Base-by-base conservation (phyloP, 139 green algal species). In the Volvox africanus region DNA sequence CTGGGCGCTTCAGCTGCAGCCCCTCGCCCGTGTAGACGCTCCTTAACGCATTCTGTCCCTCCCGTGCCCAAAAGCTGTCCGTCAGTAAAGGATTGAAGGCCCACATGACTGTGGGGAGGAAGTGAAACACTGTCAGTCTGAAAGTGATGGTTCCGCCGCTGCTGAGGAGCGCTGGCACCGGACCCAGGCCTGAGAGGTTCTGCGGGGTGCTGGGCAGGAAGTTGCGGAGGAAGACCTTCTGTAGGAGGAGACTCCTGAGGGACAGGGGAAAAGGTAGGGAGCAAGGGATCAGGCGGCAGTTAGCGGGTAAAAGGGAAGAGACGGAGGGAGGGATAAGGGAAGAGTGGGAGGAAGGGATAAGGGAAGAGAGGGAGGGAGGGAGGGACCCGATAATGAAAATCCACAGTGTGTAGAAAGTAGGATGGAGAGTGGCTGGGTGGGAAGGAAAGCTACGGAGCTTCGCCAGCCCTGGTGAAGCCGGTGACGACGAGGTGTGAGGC, bases 181-280 rank as follows among this genome's bases (percentile, higher is more conserved):
- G 85, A 0, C 85, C 85, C 28, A 82, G n/a, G 18, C 69, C 69
- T 30, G 69, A 82, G 6, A 89, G 85, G 85, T 89, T 61, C 69
- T 89, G 85, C 26, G 69, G 85, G 1, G 0, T 61, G 85, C 37
- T 71, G n/a, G 85, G 85, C 6, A 89, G 37, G 37, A 89, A 89
- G 69, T 82, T 89, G 6, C n/a, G 37, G 37, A 89, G 44, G 69
- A 82, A 89, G n/a, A 89, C 3, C 9, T 75, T 75, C 12, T 73
- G 69, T 26, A 89, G n/a, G 32, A 82, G n/a, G 32, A 89, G 69
- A 28, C 85, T 89, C 85, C 85, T 89, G 69, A 30, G 83, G 24
- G n/a, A n/a, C n/a, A n/a, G n/a, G 32, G 36, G 36, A 18, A 26
- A 13, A 28, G 0, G 13, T 62, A 22, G 20, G 21, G 20, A 37